Evolutionary conservation across 495 filamentous ascomycete genomes (phyloP).

Genomic region (Penicillium steckii): DNA sequence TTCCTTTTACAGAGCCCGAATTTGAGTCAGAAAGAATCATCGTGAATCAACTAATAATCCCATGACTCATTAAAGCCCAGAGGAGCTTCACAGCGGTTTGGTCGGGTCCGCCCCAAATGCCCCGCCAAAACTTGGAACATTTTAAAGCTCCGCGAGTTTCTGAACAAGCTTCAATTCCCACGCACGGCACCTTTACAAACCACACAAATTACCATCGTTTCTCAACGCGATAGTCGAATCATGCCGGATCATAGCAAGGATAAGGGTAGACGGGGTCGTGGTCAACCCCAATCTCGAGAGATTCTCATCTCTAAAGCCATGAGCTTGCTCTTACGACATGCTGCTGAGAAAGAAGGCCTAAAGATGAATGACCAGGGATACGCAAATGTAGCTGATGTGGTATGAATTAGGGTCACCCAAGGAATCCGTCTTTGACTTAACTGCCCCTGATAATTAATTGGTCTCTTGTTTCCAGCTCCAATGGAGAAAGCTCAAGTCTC

Average conservation of each 20-base stretch:
- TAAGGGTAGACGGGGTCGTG: constrained; percentile 13
- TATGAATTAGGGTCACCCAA: constrained; percentile 40
- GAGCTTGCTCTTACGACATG: constrained; percentile 77
- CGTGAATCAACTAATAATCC: background rate
- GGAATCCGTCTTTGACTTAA: background rate
- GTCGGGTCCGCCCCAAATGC: background rate
- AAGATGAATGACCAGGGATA: constrained; percentile 76
- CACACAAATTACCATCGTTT: background rate
- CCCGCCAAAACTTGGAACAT: constrained; percentile 10
- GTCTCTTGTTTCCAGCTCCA: constrained; percentile 49
- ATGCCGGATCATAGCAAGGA: constrained; percentile 8
- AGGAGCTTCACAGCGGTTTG: background rate
- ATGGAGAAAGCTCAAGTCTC: constrained; percentile 65
- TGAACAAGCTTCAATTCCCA: background rate
- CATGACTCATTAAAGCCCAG: background rate
- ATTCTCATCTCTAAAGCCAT: constrained; percentile 78
- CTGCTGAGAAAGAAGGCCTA: constrained; percentile 74
- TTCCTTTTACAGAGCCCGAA: background rate
- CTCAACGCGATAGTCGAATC: background rate
- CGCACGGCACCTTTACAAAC: background rate
- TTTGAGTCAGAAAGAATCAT: background rate
- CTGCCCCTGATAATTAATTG: background rate
- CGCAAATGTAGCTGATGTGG: constrained; percentile 72
- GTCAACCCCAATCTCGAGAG: constrained; percentile 44
- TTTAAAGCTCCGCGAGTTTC: constrained; percentile 8